These are phyloP conservation scores for Knufia petricola DNA, from an alignment of 2,329 filamentous ascomycete species.

Conservation along the genomic window DNA sequence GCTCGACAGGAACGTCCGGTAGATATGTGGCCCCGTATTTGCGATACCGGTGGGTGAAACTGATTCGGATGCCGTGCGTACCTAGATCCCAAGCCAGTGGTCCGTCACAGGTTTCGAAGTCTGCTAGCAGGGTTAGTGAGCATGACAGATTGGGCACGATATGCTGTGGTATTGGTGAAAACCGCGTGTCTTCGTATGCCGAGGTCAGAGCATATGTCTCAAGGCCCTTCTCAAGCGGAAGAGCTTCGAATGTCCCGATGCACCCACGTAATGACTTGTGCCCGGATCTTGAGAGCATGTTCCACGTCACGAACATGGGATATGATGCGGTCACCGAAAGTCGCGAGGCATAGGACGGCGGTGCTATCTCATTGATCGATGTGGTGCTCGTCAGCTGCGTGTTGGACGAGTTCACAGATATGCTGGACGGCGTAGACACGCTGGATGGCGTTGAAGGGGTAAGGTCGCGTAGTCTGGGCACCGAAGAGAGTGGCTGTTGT, in stretches of 20 bases:
- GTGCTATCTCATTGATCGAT: constrained; percentile 32
- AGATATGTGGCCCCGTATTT: constrained; percentile 82
- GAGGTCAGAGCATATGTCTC: constrained; percentile 75
- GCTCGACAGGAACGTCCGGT: constrained; percentile 81
- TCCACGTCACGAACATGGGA: constrained; percentile 93
- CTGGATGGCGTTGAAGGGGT: constrained; percentile 31
- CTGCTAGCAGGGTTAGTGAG: constrained; percentile 70
- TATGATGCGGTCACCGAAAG: constrained; percentile 39
- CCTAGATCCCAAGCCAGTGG: constrained; percentile 80
- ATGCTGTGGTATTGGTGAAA: constrained; percentile 45
- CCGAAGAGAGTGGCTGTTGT: constrained; percentile 26
- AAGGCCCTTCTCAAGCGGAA: constrained; percentile 63
- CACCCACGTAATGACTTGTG: constrained; percentile 73
- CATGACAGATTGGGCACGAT: constrained; percentile 41
- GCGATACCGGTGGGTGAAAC: constrained; percentile 56
- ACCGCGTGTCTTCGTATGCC: constrained; percentile 56
- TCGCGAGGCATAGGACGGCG: constrained; percentile 30
- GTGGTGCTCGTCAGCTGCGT: constrained; percentile 33
- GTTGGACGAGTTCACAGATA: constrained; percentile 40
- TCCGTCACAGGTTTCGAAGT: constrained; percentile 68
- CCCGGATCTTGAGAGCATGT: constrained; percentile 55
- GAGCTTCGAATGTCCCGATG: constrained; percentile 85
- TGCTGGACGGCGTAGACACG: constrained; percentile 33
- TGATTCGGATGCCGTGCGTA: constrained; percentile 75
- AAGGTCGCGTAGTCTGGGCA: constrained; percentile 29